phyloP scores from a whole-genome alignment of 805 yeast genomes.

The Starmerella gropengiesseri region DNA sequence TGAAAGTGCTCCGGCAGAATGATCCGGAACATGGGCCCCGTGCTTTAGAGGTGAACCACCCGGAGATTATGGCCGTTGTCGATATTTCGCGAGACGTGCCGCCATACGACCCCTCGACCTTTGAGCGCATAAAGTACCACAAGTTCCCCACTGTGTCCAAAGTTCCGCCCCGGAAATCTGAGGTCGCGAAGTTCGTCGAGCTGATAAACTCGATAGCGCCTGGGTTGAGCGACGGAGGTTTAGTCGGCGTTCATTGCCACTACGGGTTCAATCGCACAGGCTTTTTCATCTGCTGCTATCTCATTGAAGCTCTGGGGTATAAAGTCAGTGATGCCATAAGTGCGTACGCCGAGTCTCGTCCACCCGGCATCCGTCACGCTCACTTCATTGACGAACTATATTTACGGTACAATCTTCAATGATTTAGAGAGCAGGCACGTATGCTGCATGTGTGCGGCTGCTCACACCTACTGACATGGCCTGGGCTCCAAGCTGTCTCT shows the following conservation, averaged over 20 bases:
- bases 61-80: constrained; percentile 46
- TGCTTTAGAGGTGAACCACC: constrained; percentile 40
- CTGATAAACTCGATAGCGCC: constrained; percentile 34
- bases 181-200: constrained; percentile 46
- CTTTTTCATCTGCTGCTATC: constrained; percentile 55
- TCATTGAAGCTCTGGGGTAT: constrained; percentile 51
- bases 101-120: constrained; percentile 53
- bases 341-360: constrained; percentile 46
- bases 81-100: constrained; percentile 59
- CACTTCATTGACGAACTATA: constrained; percentile 66
- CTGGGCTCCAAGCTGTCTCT: too few species aligned
- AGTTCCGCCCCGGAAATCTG: constrained; percentile 54
- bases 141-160: constrained; percentile 72
- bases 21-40: constrained; percentile 52
- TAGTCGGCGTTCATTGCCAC: constrained; percentile 64
- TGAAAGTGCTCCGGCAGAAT: constrained; percentile 63
- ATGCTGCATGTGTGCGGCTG: too few species aligned
- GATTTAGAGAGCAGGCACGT: too few species aligned
- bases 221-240: constrained; percentile 30
- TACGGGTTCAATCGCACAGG: constrained; percentile 77
- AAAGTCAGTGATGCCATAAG: constrained; percentile 51
- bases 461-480: too few species aligned
- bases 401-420: constrained; percentile 37
- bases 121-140: constrained; percentile 45
- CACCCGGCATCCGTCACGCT: constrained; percentile 67